phyloP scores from a whole-genome alignment of 306 rosid species.

The Bauhinia variegata region DNA sequence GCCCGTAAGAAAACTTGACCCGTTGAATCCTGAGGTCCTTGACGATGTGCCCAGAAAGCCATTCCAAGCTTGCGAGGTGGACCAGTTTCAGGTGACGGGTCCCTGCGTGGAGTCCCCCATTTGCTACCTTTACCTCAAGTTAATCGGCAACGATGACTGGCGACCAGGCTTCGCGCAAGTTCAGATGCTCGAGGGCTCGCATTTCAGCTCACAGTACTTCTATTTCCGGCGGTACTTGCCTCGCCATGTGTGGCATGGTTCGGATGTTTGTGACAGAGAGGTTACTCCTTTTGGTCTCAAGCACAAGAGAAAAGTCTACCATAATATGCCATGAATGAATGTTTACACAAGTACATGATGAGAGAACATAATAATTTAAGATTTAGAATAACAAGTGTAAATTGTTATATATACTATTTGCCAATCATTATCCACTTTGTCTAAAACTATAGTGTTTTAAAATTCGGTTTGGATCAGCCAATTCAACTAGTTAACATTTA shows the following conservation, averaged over 20 bases:
- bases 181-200: constrained; percentile 45
- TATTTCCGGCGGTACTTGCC: constrained; percentile 65
- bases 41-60: constrained; percentile 74
- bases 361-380: no score
- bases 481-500: no score
- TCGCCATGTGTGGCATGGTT: constrained; percentile 79
- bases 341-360: no score
- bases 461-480: no score
- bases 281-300: constrained; percentile 72
- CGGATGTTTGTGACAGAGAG: constrained; percentile 64
- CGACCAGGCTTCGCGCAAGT: constrained; percentile 74
- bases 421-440: no score
- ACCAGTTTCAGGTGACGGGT: constrained; percentile 64
- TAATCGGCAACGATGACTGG: constrained; percentile 74
- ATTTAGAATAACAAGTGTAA: no score
- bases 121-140: constrained; percentile 73
- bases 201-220: constrained; percentile 63
- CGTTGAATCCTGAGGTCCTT: constrained; percentile 55
- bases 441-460: no score
- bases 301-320: constrained; percentile 53
- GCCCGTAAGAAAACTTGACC: constrained; percentile 62
- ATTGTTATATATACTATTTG: no score
- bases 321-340: constrained; percentile 31
- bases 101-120: constrained; percentile 63
- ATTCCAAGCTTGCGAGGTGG: constrained; percentile 81